Conservation (phyloP, 768 basidiomycete species). For the Mycena albidolilacea region DNA sequence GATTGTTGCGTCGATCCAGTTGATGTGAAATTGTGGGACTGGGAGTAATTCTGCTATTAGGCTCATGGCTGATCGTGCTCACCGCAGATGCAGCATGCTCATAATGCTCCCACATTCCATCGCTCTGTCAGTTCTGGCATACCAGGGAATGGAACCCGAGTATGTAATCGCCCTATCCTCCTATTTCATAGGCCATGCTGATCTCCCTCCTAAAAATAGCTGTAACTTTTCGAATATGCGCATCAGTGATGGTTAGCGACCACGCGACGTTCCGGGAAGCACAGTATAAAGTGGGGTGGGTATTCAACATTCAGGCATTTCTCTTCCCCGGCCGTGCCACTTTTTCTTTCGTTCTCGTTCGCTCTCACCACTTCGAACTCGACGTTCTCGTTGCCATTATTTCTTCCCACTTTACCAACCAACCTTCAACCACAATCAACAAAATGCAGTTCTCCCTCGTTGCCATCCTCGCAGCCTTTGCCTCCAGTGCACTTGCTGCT, state of each 20-base stretch:
- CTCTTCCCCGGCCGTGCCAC: constrained; percentile 26
- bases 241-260: background rate
- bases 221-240: background rate
- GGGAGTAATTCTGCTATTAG: too few relatives aligned
- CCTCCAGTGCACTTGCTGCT: constrained; percentile 20
- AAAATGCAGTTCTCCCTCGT: constrained; percentile 38
- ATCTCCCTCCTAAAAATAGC: background rate
- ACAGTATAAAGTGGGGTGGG: background rate
- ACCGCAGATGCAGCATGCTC: too few relatives aligned
- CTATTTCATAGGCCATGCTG: too few relatives aligned
- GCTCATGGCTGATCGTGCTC: too few relatives aligned
- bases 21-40: too few relatives aligned
- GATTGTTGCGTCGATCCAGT: too few relatives aligned
- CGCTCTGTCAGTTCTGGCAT: too few relatives aligned
- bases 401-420: constrained; percentile 1
- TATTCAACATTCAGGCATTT: background rate
- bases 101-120: too few relatives aligned
- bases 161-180: too few relatives aligned
- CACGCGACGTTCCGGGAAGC: background rate
- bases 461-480: constrained; percentile 28
- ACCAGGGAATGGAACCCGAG: too few relatives aligned
- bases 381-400: constrained; percentile 19
- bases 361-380: constrained; percentile 8
- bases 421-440: background rate
- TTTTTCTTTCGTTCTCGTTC: constrained; percentile 14